These are phyloP conservation scores for Ogataea henricii DNA, from an alignment of 805 yeast species.

Conservation along the genomic window DNA sequence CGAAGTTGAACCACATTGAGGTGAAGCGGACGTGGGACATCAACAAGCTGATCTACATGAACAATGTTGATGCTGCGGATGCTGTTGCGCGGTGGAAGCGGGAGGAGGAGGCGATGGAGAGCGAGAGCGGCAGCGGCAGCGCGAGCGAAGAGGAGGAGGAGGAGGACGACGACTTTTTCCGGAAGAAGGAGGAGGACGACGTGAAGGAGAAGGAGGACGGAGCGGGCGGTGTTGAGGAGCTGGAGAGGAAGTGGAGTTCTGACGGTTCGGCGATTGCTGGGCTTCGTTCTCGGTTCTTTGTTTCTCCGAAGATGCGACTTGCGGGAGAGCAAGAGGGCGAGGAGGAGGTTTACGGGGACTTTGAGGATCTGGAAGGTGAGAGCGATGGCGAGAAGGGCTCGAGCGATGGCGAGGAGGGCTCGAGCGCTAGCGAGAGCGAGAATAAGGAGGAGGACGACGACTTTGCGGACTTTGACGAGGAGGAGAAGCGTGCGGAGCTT, in stretches of 20 bases:
- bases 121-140: constrained; percentile 42
- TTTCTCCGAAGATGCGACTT: constrained; percentile 50
- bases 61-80: constrained; percentile 72
- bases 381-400: constrained; percentile 29
- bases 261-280: constrained; percentile 40
- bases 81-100: constrained; percentile 72
- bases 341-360: constrained; percentile 51
- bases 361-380: constrained; percentile 33
- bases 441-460: constrained; percentile 43
- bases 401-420: constrained; percentile 40
- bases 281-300: constrained; percentile 51
- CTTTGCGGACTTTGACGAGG: constrained; percentile 57
- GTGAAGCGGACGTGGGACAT: constrained; percentile 71
- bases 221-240: constrained; percentile 44
- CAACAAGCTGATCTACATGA: constrained; percentile 76
- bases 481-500: constrained; percentile 44
- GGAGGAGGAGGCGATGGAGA: constrained; percentile 44
- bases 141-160: constrained; percentile 44
- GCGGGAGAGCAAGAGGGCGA: constrained; percentile 39
- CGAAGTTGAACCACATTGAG: constrained; percentile 55
- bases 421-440: constrained; percentile 30
- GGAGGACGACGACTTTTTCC: constrained; percentile 57
- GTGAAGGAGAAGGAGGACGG: constrained; percentile 29
- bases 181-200: constrained; percentile 45
- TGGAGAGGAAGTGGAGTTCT: constrained; percentile 46